Evolutionary conservation across 1,284 basidiomycete genomes (phyloP).

Genomic region (Heterobasidion occidentale): DNA sequence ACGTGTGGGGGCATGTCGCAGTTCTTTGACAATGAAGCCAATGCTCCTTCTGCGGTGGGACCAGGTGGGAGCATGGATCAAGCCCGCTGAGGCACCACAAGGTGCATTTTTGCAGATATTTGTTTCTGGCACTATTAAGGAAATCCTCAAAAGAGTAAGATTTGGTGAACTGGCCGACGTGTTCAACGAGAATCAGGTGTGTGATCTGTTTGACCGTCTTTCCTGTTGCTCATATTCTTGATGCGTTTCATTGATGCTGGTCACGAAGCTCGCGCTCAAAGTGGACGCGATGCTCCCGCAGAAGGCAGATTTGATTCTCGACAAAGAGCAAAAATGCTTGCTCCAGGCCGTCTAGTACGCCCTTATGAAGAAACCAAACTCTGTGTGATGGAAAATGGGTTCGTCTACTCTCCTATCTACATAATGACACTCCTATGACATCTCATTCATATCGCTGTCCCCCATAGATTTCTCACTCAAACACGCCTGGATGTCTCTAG

Average conservation of each 20-base stretch:
- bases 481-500: slow-evolving; percentile 46
- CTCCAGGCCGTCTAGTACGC: slow-evolving; percentile 38
- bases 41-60: slow-evolving; percentile 9
- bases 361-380: slow-evolving; percentile 31
- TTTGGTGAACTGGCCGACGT: slow-evolving; percentile 2
- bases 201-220: neutral
- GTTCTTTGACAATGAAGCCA: slow-evolving; percentile 27
- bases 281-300: slow-evolving; percentile 40
- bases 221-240: neutral
- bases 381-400: slow-evolving; percentile 69
- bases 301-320: slow-evolving; percentile 63
- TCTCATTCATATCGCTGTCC: neutral
- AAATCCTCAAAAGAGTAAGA: slow-evolving; percentile 10
- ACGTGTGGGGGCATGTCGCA: slow-evolving; percentile 23
- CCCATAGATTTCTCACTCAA: slow-evolving; percentile 60
- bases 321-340: slow-evolving; percentile 64
- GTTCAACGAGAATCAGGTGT: slow-evolving; percentile 11
- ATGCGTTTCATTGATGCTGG: slow-evolving; percentile 23
- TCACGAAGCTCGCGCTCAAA: slow-evolving; percentile 52
- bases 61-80: slow-evolving; percentile 1
- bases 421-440: neutral
- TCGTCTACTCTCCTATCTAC: slow-evolving; percentile 12
- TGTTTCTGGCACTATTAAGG: slow-evolving; percentile 7
- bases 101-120: slow-evolving; percentile 22
- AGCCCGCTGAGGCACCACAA: slow-evolving; percentile 3